Base-by-base conservation (phyloP, 345 rosid species). In the Syzygium oleosum region DNA sequence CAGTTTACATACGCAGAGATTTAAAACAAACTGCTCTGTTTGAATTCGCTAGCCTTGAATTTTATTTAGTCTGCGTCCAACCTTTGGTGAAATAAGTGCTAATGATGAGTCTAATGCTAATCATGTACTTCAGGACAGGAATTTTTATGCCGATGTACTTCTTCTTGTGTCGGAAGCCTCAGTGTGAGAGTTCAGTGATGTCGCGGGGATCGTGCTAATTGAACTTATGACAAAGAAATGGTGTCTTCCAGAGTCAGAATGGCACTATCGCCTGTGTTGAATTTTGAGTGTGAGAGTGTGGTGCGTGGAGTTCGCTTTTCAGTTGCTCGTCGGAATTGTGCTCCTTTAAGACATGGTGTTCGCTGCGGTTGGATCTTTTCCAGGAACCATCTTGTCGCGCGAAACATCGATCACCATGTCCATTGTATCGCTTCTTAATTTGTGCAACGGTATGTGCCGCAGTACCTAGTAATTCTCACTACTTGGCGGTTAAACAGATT, bases 121-220 rank as follows among this genome's bases (percentile, higher is more conserved):
- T 77, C 46, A 56, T 77, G 61, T 89, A 79, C 12, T 59, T 59
- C 95, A 98, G 98, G 97, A 96, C 90, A 89, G 99, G 95, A 93
- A 98, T 98, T 12, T 96, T 98, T 92, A 96, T 99, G 1, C 99
- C 99, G 12, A 89, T 93, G 96, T 98, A 96, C 89, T 98, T 96
- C 99, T 96, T 96, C 90, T 85, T 96, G 92, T 98, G 92, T 63
- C 93, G 92, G 84, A 98, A 96, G 89, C 99, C 99, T 61, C 90
- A 13, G 7, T n/a, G 34, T n/a, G 73, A 61, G 31, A 13, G 31
- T 61, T 13, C 4, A 8, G 34, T n/a, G 3, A 12, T n/a, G 29
- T 12, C 2, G 2, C 16, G 9, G 31, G 34, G 68, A 61, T 61
- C 2, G 17, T 27, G 73, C 73, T 61, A 61, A 61, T 61, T 61